Evolutionary conservation across 1,284 basidiomycete genomes (phyloP), one percentile per base, ranked within the genome.

Genomic region (Cutaneotrichosporon mucoides): DNA sequence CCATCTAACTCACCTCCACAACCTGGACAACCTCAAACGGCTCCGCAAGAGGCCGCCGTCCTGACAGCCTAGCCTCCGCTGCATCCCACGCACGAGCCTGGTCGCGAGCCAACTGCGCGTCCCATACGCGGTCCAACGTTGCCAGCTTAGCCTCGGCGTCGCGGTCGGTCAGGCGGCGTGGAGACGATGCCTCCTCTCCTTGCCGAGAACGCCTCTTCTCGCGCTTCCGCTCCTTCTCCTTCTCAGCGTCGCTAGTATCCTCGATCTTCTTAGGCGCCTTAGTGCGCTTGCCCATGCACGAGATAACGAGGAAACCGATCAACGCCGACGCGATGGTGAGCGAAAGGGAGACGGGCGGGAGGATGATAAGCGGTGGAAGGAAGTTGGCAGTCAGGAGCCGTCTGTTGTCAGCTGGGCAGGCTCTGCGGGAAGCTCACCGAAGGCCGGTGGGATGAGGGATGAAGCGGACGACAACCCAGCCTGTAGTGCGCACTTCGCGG

Each of bases 401-500:
- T 12, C 48, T 50, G 35, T 7, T 1, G 16, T 37, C 8, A 37
- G 15, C 13, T 13, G 4, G 4, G 1, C 47, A 4, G 36, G 33
- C 24, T 24, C 24, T 24, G 24, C 24, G n/a, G 24, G 24, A 24
- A 24, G 6, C 48, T 40, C 48, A 50, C 69, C 76, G 66, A 16
- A 79, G 60, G 40, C 77, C 77, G 0, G 73, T 74, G 1, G 77
- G 75, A 45, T 72, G 67, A 8, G 76, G 76, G 6, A 69, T 66
- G 53, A 79, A 76, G 16, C 73, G 68, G 33, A 79, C 66, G 2
- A 76, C 67, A 0, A 79, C 76, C 76, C 76, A 79, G 38, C 77
- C 77, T 0, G 76, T 77, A 33, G 77, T 79, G 36, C 68, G 68
- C 10, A 79, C 73, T 60, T 79, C 77, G 41, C 62, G 64, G 52